Base-by-base conservation (phyloP, 2,329 filamentous ascomycete genomes). In the Arthrobotrys megalospora region DNA sequence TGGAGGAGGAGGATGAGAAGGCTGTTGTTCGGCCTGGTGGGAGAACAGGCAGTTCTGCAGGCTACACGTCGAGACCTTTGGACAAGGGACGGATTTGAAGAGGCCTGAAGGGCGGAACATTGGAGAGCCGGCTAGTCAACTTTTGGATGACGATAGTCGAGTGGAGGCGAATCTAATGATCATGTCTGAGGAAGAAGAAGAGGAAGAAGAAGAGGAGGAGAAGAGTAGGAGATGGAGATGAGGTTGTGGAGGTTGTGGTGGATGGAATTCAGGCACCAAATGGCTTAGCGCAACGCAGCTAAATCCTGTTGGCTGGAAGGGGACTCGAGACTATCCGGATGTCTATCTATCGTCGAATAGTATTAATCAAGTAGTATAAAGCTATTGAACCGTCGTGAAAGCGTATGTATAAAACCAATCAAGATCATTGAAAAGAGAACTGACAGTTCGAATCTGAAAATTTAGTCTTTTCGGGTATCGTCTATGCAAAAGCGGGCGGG, bases 1-100 rank as follows among this genome's bases (percentile, higher is more conserved):
- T 28, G 24, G 11, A 10, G 45, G 6, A 50, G 69, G 14, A 50
- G 38, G n/a, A 16, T 36, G 19, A 32, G 47, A 10, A n/a, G 41
- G 48, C 45, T 21, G 48, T 38, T 71, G 16, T 16, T 24, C 34
- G 16, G 72, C 34, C 62, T 71, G 52, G 45, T 78, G 75, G 12
- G 75, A 78, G 75, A 78, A 78, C 38, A 78, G 67, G 16, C 75
- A 78, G 63, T 78, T 78, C 3, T 72, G 67, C 0, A 78, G 67
- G 12, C 63, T 52, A 43, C 75, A 78, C 60, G 75, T 68, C 11
- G 75, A 69, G 55, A 71, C 67, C 75, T 21, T 63, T 5, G 75
- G 75, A 43, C 75, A 78, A 24, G 60, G 62, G 1, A 65, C 41
- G 43, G 67, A 34, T 32, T 68, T 78, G 67, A 78, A 78, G 62